A percentile compares a stretch with the other conserved stretches of the same genome.
Conservation (phyloP, 2,329 filamentous ascomycete genomes). For the Aspergillus texensis region DNA sequence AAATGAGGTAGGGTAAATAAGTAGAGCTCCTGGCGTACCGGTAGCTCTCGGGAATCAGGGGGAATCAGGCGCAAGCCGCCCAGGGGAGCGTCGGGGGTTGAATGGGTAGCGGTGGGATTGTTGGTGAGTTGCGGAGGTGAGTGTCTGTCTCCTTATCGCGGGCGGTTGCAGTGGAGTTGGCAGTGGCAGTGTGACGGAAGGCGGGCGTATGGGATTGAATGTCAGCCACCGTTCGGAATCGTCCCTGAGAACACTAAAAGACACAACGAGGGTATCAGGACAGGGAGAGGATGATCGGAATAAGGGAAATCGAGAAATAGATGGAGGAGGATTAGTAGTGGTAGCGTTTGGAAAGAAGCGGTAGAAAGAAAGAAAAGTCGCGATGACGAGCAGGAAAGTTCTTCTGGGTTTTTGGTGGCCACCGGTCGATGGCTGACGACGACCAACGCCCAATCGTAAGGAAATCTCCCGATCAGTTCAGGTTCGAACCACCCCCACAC, state of each 20-base stretch:
- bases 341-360: neutral
- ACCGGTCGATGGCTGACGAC: constrained; percentile 1
- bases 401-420: neutral
- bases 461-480: neutral
- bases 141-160: constrained; percentile 15
- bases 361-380: neutral
- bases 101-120: neutral
- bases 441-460: neutral
- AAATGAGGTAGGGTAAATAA: neutral
- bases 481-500: neutral
- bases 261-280: constrained; percentile 1
- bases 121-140: neutral
- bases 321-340: neutral
- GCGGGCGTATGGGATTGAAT: constrained; percentile 15
- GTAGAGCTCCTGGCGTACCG: neutral
- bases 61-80: neutral
- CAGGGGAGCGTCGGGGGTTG: neutral
- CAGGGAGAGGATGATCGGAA: constrained; percentile 14
- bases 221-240: constrained; percentile 20
- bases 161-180: constrained; percentile 6
- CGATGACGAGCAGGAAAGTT: neutral
- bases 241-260: constrained; percentile 1
- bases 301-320: constrained; percentile 14
- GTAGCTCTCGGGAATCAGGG: neutral
- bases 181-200: constrained; percentile 10